Base-by-base conservation (phyloP, 2,329 filamentous ascomycete species). In the Metarhizium brunneum region DNA sequence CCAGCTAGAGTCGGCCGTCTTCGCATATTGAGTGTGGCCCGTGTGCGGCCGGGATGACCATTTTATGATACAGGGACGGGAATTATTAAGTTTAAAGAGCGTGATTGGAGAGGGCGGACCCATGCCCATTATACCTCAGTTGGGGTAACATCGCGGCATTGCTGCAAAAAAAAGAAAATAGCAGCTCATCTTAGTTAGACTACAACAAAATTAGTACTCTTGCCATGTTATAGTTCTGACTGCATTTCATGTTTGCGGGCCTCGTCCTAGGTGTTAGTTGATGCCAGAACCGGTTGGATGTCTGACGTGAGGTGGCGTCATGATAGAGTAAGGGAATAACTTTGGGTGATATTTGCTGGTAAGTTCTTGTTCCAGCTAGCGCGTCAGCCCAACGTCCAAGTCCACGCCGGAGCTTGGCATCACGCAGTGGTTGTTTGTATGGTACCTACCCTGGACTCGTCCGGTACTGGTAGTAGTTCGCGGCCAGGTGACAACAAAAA, bases 171-270 rank as follows among this genome's bases (percentile, higher is more conserved):
- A 20, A 45, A 45, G 14, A 42, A 35, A 48, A 52, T 57, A 64
- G 60, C 60, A 62, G 65, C 63, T 59, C 58, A 64, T 62, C 60
- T 64, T 70, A 70, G 68, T 66, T 70, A 70, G 68, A 70, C 68
- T 68, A 69, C 59, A 65, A 61, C 65, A 65, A 66, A 62, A 63
- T 59, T 58, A 25, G 25, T 25, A 61, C 56, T 58, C 56, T 59
- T 61, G 62, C 57, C 65, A 61, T 57, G 38, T 52, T 48, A n/a
- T 4, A n/a, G 13, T 30, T 14, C 40, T 35, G 40, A 36, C n/a
- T 25, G 14, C n/a, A 4, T 6, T 47, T 47, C 13, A 6, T 29
- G 11, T 30, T 11, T 29, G 45, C 5, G 10, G 38, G 11, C 38
- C 38, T 7, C 11, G 11, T 6, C 13, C 2, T 40, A 11, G 11